phyloP scores from a whole-genome alignment of 495 filamentous ascomycete species.

The Penicillium antarcticum region DNA sequence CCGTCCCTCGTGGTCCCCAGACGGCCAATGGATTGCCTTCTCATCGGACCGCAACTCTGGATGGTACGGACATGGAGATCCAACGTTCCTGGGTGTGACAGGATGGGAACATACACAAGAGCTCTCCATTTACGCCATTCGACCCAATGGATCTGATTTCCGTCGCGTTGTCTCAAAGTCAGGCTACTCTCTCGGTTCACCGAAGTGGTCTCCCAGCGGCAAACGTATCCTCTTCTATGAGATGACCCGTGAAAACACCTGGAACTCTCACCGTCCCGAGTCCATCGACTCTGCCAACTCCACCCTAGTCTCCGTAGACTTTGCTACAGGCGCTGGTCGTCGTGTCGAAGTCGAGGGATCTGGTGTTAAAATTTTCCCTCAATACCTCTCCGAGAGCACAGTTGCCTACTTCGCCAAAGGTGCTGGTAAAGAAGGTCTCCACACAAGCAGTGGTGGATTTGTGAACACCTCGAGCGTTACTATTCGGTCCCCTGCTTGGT shows the following conservation, averaged over 20 bases:
- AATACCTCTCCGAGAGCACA: conserved; percentile 16
- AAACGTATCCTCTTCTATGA: conserved; percentile 27
- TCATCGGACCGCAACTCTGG: conserved; percentile 20
- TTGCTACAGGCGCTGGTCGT: conserved; percentile 18
- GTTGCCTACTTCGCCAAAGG: conserved; percentile 28
- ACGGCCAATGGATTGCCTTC: conserved; percentile 24
- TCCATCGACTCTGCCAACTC: conserved; percentile 14
- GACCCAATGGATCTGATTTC: conserved; percentile 26
- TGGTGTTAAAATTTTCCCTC: conserved; percentile 25
- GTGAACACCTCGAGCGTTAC: conserved; percentile 10
- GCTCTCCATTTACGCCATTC: conserved; percentile 26
- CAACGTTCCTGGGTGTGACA: conserved; percentile 11
- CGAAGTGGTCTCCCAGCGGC: conserved; percentile 28
- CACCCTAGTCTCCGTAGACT: conserved; percentile 21
- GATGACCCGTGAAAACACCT: conserved; percentile 26
- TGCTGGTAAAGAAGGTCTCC: conserved; percentile 15
- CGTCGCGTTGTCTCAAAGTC: conserved; percentile 12
- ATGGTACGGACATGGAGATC: conserved; percentile 25
- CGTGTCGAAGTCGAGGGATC: conserved; percentile 10
- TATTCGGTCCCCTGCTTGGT: conserved; percentile 28
- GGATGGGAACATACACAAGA: conserved; percentile 35
- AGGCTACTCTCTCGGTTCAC: conserved; percentile 22
- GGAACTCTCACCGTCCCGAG: conserved; percentile 25
- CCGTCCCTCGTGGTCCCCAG: conserved; percentile 27
- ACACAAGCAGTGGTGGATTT: conserved; percentile 17